phyloP scores from a whole-genome alignment of 2,329 filamentous ascomycete genomes.

The Phaeosphaeriaceae sp. region DNA sequence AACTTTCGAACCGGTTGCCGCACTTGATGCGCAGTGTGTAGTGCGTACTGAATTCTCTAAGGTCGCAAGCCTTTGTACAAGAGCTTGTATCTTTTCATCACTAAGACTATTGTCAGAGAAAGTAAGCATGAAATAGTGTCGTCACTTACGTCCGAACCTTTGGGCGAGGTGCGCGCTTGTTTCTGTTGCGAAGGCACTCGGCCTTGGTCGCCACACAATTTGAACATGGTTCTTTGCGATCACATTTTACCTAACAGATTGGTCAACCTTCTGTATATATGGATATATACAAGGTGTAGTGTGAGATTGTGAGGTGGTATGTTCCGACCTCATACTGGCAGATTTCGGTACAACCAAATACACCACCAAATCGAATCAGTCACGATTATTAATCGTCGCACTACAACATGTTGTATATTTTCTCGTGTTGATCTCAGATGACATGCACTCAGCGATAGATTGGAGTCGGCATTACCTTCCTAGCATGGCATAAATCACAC shows the following conservation, averaged over 20 bases:
- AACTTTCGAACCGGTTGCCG: constrained; percentile 3
- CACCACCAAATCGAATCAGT: no score
- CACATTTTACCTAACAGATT: constrained; percentile 40
- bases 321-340: no score
- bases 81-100: constrained; percentile 39
- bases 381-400: no score
- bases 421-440: no score
- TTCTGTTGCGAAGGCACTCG: constrained; percentile 40
- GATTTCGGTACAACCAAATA: no score
- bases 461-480: constrained; percentile 19
- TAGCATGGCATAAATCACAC: constrained; percentile 40
- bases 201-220: constrained; percentile 35
- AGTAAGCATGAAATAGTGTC: not conserved
- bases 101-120: constrained; percentile 7
- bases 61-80: constrained; percentile 35
- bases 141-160: constrained; percentile 34
- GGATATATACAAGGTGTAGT: not conserved
- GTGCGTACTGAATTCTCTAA: constrained; percentile 32
- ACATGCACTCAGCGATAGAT: no score
- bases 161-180: constrained; percentile 32
- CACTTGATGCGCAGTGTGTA: constrained; percentile 12
- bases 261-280: no score
- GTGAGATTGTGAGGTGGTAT: no score
- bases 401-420: no score
- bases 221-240: constrained; percentile 42